Base-by-base conservation (phyloP, 2,329 filamentous ascomycete genomes). In the Sporothrix mexicana region DNA sequence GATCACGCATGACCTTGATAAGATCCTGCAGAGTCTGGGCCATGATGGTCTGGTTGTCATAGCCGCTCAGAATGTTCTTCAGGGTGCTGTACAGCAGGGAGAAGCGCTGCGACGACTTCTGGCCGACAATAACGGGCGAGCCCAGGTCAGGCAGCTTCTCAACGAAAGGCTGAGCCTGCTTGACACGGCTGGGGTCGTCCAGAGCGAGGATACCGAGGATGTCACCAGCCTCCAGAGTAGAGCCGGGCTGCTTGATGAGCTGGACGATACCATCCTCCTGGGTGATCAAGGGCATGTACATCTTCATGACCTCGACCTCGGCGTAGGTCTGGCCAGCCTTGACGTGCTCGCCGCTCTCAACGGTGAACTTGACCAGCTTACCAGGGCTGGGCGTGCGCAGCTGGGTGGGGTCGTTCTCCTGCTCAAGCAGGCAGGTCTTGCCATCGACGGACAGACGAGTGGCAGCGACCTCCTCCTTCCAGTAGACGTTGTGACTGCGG, bases 301-400 rank as follows among this genome's bases (percentile, higher is more conserved):
- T 99, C 88, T 99, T 99, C 96, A 99, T 99, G 83, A 99, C 96
- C 84, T 99, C 96, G 55, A 99, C 95, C 83, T 99, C 96, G 72
- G 96, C 96, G 80, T 94, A 99, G 47, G 95, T 87, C 82, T 98
- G 93, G 73, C 95, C 95, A 78, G 97, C 94, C 82, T 90, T 92
- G 82, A 99, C 90, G 81, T 99, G 96, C 77, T 94, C 88, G 74
- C 96, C 96, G 79, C 97, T 98, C 82, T 98, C 96, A 1, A 99
- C 93, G 1, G 94, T 93, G 83, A 96, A 99, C 85, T 97, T 98
- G 85, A 99, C 95, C 49, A 99, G 91, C 86, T 99, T 99, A 82
- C 96, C 96, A 64, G 96, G 96, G 75, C 93, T 97, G 57, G 96
- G 96, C 3, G 95, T 95, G 77, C 96, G 92, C 69, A 99, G 90